Base-by-base conservation (phyloP, 169 alveolate species). In the Condylostoma magnum region DNA sequence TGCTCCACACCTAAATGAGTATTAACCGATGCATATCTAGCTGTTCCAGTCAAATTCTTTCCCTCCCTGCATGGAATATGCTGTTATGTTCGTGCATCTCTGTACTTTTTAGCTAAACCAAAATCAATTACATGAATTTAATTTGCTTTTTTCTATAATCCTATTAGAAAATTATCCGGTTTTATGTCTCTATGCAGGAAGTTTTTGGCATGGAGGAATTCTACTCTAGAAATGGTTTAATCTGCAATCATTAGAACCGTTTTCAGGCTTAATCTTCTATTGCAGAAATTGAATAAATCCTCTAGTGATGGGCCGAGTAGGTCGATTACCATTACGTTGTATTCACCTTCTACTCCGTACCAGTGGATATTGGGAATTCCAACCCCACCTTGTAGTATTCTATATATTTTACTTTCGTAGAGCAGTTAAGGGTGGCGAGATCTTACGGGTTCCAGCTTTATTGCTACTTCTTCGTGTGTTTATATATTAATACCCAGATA, bases 1-100 rank as follows among this genome's bases (percentile, higher is more conserved):
- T 98, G 98, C 75, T 97, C 99, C 51, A 97, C 96, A 28, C 99
- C 99, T 88, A 97, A 82, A 88, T 98, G 99, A 20, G 99, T 97
- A 83, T 97, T 97, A 38, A 97, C 93, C 30, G 98, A 91, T 10
- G 99, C 99, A 77, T 97, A 98, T 50, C 99, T 89, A 30, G 99
- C 99, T 6, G 99, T 97, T 34, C 99, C 99, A 33, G 99, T 98
- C 41, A 97, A 94, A 73, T 96, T 94, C 81, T 97, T 96, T 37
- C 98, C 98, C 55, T 80, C 90, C 46, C 98, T 93, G 85, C 96
- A 98, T 25, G 98, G 98, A 54, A 97, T 97, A 85, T 98, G 99
- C 77, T 95, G 95, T 86, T 93, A 97, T 31, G 98, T 96, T 86
- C 93, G 95, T 38, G 97, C 94, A 84, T 93, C 99, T 69, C 98